These are phyloP conservation scores for Trichoderma sp. DNA, from an alignment of 2,329 filamentous ascomycete genomes.

Conservation along the genomic window DNA sequence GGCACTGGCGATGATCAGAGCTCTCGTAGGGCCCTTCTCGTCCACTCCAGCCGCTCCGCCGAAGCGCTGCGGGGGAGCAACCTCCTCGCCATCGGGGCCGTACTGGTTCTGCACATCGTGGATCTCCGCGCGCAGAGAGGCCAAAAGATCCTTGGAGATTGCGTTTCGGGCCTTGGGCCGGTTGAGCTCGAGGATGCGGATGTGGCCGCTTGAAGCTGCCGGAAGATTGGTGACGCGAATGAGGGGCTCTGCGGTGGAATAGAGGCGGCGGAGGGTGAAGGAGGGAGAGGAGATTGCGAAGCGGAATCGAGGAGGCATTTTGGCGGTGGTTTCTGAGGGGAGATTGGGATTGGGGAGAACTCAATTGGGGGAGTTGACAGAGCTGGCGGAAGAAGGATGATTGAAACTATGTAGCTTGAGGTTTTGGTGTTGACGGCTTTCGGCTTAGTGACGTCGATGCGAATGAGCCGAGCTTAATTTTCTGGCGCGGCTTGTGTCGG, in stretches of 20 bases:
- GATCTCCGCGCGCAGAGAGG: slow-evolving; percentile 70
- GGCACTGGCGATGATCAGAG: slow-evolving; percentile 80
- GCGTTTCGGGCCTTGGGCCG: slow-evolving; percentile 85
- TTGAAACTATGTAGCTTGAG: not conserved
- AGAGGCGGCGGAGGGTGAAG: slow-evolving; percentile 33
- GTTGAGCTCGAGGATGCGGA: slow-evolving; percentile 86
- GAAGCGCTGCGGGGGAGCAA: slow-evolving; percentile 42
- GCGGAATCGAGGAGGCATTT: slow-evolving; percentile 38
- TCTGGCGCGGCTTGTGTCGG: slow-evolving; percentile 20
- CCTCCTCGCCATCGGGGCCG: slow-evolving; percentile 55
- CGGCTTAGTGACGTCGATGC: slow-evolving; percentile 20
- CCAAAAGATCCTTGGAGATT: slow-evolving; percentile 77
- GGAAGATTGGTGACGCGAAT: slow-evolving; percentile 74
- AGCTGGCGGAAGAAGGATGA: not conserved
- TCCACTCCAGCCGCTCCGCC: slow-evolving; percentile 48
- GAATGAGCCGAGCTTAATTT: slow-evolving; percentile 8
- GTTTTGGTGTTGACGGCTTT: not conserved
- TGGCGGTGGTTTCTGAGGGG: slow-evolving; percentile 8
- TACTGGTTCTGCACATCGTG: slow-evolving; percentile 69
- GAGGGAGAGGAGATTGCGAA: slow-evolving; percentile 26
- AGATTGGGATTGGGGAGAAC: not conserved
- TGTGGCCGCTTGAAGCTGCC: slow-evolving; percentile 65
- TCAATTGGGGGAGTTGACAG: not conserved
- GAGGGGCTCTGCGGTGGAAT: slow-evolving; percentile 53
- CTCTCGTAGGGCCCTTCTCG: slow-evolving; percentile 66